Conservation (phyloP, 306 rosid genomes). For the Cyamopsis tetragonoloba region DNA sequence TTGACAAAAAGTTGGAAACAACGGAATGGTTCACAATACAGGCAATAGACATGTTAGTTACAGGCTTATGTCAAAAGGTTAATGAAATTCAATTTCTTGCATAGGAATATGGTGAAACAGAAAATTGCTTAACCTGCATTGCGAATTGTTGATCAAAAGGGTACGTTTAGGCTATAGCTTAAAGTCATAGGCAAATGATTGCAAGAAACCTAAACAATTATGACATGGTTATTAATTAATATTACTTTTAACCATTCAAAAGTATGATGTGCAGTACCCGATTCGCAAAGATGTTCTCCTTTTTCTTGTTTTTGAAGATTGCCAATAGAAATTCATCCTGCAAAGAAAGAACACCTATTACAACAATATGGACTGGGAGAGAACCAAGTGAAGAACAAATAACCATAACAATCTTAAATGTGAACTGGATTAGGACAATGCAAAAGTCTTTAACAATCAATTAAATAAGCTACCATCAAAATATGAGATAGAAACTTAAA, state of each 20-base stretch:
- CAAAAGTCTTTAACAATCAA: background rate
- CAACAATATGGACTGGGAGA: constrained; percentile 13
- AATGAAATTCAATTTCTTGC: background rate
- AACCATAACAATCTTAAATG: background rate
- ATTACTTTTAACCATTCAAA: background rate
- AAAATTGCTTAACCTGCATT: constrained; percentile 12
- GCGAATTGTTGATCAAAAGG: background rate
- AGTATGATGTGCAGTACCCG: constrained; percentile 55
- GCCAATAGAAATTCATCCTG: constrained; percentile 99
- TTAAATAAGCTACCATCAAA: background rate
- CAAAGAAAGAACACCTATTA: constrained; percentile 27
- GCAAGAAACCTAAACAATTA: background rate
- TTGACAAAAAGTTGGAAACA: background rate
- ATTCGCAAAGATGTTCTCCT: constrained; percentile 85
- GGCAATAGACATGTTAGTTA: background rate
- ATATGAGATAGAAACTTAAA: background rate
- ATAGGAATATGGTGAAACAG: background rate
- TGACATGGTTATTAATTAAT: background rate
- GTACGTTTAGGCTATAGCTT: background rate
- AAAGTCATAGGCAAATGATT: background rate
- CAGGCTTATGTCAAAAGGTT: background rate
- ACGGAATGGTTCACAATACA: background rate
- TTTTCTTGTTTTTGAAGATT: constrained; percentile 84
- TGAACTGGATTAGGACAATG: background rate
- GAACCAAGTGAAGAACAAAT: background rate